Percentiles rank a stretch among this genome's conserved stretches.
Conservation (phyloP, 2,329 filamentous ascomycete genomes). For the Trichoderma sp. region DNA sequence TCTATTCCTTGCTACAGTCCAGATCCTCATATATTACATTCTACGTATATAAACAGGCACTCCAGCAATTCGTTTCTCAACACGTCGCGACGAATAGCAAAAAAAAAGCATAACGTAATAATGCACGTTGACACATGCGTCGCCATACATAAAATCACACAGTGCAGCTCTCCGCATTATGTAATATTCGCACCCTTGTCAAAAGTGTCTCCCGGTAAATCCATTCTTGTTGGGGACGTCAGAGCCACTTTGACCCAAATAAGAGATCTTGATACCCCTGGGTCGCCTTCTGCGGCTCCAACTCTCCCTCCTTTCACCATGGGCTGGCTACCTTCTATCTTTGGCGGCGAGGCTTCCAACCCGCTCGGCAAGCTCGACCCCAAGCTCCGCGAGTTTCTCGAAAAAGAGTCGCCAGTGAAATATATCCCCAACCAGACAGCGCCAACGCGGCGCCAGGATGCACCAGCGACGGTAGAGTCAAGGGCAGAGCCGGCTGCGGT, state of each 20-base stretch:
- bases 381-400: constrained; percentile 79
- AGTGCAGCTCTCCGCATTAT: constrained; percentile 19
- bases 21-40: not conserved
- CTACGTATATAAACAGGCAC: not conserved
- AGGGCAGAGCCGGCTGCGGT: constrained; percentile 39
- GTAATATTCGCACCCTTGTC: constrained; percentile 28
- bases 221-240: constrained; percentile 29
- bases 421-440: constrained; percentile 49
- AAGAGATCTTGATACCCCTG: constrained; percentile 20
- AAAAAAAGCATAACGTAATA: constrained; percentile 1
- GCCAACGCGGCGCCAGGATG: constrained; percentile 26
- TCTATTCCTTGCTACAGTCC: not conserved
- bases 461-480: constrained; percentile 32
- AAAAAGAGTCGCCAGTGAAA: constrained; percentile 78
- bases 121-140: constrained; percentile 20
- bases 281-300: constrained; percentile 4
- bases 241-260: constrained; percentile 7
- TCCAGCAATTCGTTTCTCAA: not conserved
- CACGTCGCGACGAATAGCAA: not conserved
- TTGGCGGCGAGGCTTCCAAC: constrained; percentile 51
- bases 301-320: constrained; percentile 42
- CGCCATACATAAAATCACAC: constrained; percentile 10
- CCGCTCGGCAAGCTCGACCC: constrained; percentile 79
- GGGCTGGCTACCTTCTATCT: constrained; percentile 62
- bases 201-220: constrained; percentile 21